phyloP scores from a whole-genome alignment of 257 asterid species.

The Nicotiana tabacum region DNA sequence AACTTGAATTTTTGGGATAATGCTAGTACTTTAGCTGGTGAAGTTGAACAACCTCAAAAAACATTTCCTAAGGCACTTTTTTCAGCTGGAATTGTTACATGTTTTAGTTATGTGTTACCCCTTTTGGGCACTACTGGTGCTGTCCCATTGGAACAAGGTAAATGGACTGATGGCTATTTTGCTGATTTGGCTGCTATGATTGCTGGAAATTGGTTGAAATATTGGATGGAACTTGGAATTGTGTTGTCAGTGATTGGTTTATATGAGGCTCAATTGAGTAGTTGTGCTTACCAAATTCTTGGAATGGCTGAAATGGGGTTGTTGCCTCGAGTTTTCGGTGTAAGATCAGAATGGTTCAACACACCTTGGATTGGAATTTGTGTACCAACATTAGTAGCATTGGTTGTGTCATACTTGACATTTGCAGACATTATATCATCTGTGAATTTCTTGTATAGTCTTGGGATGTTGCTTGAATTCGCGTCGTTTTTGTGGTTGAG shows the following conservation, averaged over 20 bases:
- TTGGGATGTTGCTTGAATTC: constrained; percentile 71
- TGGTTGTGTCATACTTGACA: constrained; percentile 36
- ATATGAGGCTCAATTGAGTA: constrained; percentile 55
- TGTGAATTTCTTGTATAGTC: constrained; percentile 58
- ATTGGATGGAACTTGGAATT: constrained; percentile 62
- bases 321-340: constrained; percentile 33
- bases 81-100: constrained; percentile 50
- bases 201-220: constrained; percentile 55
- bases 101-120: constrained; percentile 54
- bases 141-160: constrained; percentile 37
- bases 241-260: constrained; percentile 48
- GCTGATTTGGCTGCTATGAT: constrained; percentile 40
- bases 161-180: constrained; percentile 45
- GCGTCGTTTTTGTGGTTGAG: constrained; percentile 50
- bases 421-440: constrained; percentile 37
- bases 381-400: constrained; percentile 35
- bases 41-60: constrained; percentile 57
- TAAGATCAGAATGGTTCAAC: constrained; percentile 43
- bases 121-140: constrained; percentile 56
- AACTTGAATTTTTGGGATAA: constrained; percentile 70
- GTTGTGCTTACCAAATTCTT: constrained; percentile 48
- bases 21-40: constrained; percentile 69
- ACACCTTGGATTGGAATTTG: constrained; percentile 70
- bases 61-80: constrained; percentile 50
- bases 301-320: constrained; percentile 59